Base-by-base conservation (phyloP, 1,284 basidiomycete species). In the Golubevia pallescens region DNA sequence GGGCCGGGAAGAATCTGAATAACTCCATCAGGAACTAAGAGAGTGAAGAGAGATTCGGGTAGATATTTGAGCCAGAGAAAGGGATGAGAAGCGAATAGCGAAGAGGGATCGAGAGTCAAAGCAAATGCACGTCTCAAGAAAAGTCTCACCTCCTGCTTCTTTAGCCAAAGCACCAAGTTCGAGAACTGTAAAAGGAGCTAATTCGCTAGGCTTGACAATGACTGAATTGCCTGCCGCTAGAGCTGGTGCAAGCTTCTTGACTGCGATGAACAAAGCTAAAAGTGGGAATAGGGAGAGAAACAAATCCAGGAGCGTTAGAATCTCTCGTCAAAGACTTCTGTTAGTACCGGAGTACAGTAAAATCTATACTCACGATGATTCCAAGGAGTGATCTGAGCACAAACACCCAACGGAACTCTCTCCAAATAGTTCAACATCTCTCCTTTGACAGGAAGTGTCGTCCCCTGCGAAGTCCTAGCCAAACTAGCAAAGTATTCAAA, bases 221-320 rank as follows among this genome's bases (percentile, higher is more conserved):
- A 73, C 69, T 53, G 55, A 61, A 78, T 94, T 94, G 2, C 93
- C 93, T 1, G 93, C 92, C 32, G 93, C 93, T 14, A 94, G 87
- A 0, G 93, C 93, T 3, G 92, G 92, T 0, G 91, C 92, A 67
- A 94, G 90, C 86, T 94, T 94, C 88, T 94, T 94, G 60, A 93
- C 81, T 1, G 92, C 92, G 69, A 94, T 94, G 28, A n/a, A n/a
- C n/a, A n/a, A n/a, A n/a, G n/a, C n/a, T n/a, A n/a, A n/a, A n/a
- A n/a, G n/a, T n/a, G n/a, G n/a, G n/a, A n/a, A n/a, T n/a, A n/a
- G n/a, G n/a, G n/a, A n/a, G n/a, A n/a, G n/a, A n/a, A n/a, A n/a
- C n/a, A n/a, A n/a, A n/a, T n/a, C n/a, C n/a, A n/a, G n/a, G n/a
- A n/a, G n/a, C n/a, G n/a, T n/a, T n/a, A n/a, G n/a, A n/a, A n/a